Evolutionary conservation across 768 basidiomycete genomes (phyloP).

Genomic region (Trametes elegans): DNA sequence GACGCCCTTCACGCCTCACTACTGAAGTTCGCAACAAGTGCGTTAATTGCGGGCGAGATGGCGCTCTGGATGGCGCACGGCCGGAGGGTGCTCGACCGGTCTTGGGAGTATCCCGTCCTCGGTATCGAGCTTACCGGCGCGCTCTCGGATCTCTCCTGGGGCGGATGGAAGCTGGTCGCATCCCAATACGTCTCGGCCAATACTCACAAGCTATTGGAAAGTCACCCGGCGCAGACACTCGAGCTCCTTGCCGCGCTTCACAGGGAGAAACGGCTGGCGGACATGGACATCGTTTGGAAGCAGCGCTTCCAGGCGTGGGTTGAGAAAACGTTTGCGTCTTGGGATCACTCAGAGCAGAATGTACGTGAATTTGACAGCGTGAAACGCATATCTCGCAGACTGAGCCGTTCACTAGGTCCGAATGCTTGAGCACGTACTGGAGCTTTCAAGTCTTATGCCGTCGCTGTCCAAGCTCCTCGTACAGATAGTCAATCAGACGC

Average conservation of each 20-base stretch:
- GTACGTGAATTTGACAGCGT: slow-evolving; percentile 31
- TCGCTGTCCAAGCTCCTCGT: slow-evolving; percentile 41
- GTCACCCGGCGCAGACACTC: slow-evolving; percentile 41
- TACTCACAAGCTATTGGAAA: slow-evolving; percentile 45
- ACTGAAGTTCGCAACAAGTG: slow-evolving; percentile 33
- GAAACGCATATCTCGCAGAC: neutral
- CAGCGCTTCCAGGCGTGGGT: slow-evolving; percentile 52
- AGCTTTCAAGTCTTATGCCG: slow-evolving; percentile 52
- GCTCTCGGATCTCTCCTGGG: slow-evolving; percentile 67
- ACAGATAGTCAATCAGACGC: slow-evolving; percentile 41
- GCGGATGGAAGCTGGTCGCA: slow-evolving; percentile 73
- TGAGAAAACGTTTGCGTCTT: slow-evolving; percentile 39
- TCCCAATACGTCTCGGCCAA: slow-evolving; percentile 56
- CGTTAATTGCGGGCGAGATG: slow-evolving; percentile 44
- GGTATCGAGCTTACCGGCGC: slow-evolving; percentile 56
- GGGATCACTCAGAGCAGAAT: slow-evolving; percentile 38
- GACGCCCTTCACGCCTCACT: slow-evolving; percentile 31
- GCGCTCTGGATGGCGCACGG: slow-evolving; percentile 41
- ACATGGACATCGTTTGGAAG: slow-evolving; percentile 60
- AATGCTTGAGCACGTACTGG: slow-evolving; percentile 54
- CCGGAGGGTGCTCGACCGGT: slow-evolving; percentile 52
- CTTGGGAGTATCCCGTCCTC: slow-evolving; percentile 43
- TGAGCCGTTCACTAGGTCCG: slow-evolving; percentile 36
- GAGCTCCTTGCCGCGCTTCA: slow-evolving; percentile 51
- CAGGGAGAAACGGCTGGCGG: slow-evolving; percentile 48